Conservation (phyloP, 495 filamentous ascomycete genomes). For the Neurospora intermedia region DNA sequence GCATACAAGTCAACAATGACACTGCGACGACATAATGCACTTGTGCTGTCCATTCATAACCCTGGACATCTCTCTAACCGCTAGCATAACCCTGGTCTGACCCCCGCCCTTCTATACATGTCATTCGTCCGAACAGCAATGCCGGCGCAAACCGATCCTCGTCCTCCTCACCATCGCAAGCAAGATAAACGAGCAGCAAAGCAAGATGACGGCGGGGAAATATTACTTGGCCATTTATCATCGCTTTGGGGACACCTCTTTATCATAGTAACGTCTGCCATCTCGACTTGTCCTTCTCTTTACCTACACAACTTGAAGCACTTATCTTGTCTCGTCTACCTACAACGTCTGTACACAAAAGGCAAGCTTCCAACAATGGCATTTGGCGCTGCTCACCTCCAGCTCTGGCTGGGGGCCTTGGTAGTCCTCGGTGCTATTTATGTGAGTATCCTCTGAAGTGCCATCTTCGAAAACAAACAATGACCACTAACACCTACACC, state of each 20-base stretch:
- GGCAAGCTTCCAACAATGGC: slow-evolving; percentile 8
- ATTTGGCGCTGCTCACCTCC: slow-evolving; percentile 16
- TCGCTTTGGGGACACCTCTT: not conserved
- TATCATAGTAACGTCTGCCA: not conserved
- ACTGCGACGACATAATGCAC: not conserved
- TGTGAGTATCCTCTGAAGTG: slow-evolving; percentile 2
- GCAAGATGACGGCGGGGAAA: not conserved
- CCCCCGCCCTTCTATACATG: not conserved
- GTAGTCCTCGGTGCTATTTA: slow-evolving; percentile 11
- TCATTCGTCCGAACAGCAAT: not conserved
- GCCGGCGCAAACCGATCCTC: not conserved
- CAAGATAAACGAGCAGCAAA: not conserved
- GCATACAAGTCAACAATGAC: not conserved
- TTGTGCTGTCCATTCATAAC: not conserved
- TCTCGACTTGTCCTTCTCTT: not conserved
- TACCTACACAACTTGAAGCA: not conserved
- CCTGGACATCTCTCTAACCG: not conserved
- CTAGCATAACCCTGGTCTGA: not conserved
- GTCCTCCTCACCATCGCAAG: not conserved
- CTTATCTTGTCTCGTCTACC: not conserved
- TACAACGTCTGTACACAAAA: not conserved
- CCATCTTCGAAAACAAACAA: not conserved
- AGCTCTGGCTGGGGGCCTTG: slow-evolving; percentile 20
- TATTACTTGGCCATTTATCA: not conserved
- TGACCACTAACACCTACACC: not conserved